These are phyloP conservation scores for Xerocomellus chrysenteron DNA, from an alignment of 768 basidiomycete species.

Conservation along the genomic window DNA sequence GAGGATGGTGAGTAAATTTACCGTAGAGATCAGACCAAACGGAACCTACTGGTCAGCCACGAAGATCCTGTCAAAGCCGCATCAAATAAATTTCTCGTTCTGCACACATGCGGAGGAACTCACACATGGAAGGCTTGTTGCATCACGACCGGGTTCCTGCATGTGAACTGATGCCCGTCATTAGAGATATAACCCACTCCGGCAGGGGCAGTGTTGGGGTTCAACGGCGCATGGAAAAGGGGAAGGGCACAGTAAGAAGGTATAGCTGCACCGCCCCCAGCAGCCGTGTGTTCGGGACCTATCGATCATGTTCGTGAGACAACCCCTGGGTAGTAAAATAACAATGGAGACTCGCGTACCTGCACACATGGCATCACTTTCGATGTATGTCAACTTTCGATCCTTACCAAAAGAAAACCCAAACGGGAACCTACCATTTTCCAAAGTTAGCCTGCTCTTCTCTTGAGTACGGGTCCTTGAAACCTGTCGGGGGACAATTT, in stretches of 20 bases:
- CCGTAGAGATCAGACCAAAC: background rate
- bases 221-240: slow-evolving; percentile 46
- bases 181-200: slow-evolving; percentile 50
- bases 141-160: slow-evolving; percentile 51
- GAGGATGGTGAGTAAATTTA: background rate
- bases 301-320: background rate
- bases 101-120: slow-evolving; percentile 15
- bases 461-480: slow-evolving; percentile 63
- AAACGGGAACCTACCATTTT: slow-evolving; percentile 45
- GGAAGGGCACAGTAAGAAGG: slow-evolving; percentile 57
- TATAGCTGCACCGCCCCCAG: slow-evolving; percentile 37
- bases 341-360: slow-evolving; percentile 31
- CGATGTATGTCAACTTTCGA: background rate
- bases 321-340: background rate
- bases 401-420: background rate
- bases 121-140: slow-evolving; percentile 63
- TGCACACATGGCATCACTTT: slow-evolving; percentile 50
- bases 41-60: slow-evolving; percentile 47
- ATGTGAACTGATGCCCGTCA: slow-evolving; percentile 56
- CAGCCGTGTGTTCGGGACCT: slow-evolving; percentile 53
- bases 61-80: slow-evolving; percentile 41
- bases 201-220: slow-evolving; percentile 25
- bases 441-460: slow-evolving; percentile 54
- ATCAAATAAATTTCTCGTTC: background rate
- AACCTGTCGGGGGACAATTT: slow-evolving; percentile 36